These are phyloP conservation scores for Colletotrichum trifolii DNA, from an alignment of 2,329 filamentous ascomycete genomes.

Conservation along the genomic window DNA sequence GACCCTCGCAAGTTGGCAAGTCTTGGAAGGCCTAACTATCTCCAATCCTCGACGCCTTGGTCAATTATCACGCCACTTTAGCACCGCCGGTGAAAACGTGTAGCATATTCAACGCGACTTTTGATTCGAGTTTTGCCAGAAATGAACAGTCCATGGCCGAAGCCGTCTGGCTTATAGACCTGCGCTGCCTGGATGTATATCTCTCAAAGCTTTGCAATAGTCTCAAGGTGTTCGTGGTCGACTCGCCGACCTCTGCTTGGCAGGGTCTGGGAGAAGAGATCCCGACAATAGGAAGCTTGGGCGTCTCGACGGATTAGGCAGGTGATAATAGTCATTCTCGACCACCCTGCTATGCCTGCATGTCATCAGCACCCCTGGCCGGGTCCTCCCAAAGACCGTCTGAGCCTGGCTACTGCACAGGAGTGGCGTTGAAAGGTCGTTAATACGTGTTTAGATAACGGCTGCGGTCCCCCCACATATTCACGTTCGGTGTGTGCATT, in stretches of 20 bases:
- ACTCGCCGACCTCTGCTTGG: neutral
- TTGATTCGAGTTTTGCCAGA: no score
- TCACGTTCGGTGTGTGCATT: neutral
- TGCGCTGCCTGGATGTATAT: neutral
- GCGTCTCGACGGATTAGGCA: neutral
- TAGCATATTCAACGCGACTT: no score
- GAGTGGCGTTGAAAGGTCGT: neutral
- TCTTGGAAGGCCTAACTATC: no score
- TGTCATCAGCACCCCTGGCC: no score
- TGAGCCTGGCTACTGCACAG: neutral
- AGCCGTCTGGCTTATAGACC: neutral
- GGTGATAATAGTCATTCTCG: neutral
- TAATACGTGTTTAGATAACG: neutral
- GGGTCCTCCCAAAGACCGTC: neutral
- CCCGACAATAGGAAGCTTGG: slow-evolving; percentile 2
- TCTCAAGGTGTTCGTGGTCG: neutral
- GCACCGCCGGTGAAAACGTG: no score
- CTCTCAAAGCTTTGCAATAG: neutral
- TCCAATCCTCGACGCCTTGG: no score
- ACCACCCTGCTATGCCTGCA: no score
- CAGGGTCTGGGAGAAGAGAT: neutral
- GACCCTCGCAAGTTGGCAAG: no score
- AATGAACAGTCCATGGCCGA: no score
- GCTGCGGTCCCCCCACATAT: neutral
- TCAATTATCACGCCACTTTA: no score